These are phyloP conservation scores for Forsythia viridissima DNA, from an alignment of 257 asterid genomes.

Conservation along the genomic window DNA sequence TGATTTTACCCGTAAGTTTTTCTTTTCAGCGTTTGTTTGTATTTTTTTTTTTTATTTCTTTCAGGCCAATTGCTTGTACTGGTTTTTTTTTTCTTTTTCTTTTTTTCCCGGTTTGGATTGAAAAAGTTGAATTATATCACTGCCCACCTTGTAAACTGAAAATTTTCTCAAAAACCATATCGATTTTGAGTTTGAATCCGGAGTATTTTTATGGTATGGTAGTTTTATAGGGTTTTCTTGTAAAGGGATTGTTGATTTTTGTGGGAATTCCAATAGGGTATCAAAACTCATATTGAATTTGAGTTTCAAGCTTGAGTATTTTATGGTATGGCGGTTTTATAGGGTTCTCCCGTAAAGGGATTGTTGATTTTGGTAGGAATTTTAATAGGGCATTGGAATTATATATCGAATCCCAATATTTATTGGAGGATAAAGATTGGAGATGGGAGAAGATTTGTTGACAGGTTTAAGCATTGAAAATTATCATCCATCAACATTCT, in stretches of 20 bases:
- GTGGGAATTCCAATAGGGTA: slow-evolving; percentile 20
- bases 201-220: slow-evolving; percentile 15
- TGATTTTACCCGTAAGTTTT: neutral
- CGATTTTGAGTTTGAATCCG: slow-evolving; percentile 13
- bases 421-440: slow-evolving; percentile 7
- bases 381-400: slow-evolving; percentile 14
- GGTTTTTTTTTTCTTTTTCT: neutral
- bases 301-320: slow-evolving; percentile 21
- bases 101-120: slow-evolving; percentile 9
- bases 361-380: slow-evolving; percentile 17
- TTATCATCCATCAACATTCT: slow-evolving; percentile 51
- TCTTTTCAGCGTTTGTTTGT: neutral
- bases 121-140: slow-evolving; percentile 16
- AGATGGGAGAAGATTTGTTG: slow-evolving; percentile 60
- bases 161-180: slow-evolving; percentile 12
- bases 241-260: neutral
- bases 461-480: slow-evolving; percentile 47
- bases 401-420: slow-evolving; percentile 12
- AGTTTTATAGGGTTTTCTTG: slow-evolving; percentile 25
- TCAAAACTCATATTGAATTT: neutral
- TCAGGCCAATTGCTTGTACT: slow-evolving; percentile 10
- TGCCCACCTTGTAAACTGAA: slow-evolving; percentile 2
- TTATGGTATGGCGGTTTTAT: slow-evolving; percentile 8
- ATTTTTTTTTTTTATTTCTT: neutral
- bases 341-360: slow-evolving; percentile 11